A percentile compares a stretch with the other conserved stretches of the same genome.
phyloP scores from a whole-genome alignment of 495 filamentous ascomycete species.

The Saxophila tyrrhenica region DNA sequence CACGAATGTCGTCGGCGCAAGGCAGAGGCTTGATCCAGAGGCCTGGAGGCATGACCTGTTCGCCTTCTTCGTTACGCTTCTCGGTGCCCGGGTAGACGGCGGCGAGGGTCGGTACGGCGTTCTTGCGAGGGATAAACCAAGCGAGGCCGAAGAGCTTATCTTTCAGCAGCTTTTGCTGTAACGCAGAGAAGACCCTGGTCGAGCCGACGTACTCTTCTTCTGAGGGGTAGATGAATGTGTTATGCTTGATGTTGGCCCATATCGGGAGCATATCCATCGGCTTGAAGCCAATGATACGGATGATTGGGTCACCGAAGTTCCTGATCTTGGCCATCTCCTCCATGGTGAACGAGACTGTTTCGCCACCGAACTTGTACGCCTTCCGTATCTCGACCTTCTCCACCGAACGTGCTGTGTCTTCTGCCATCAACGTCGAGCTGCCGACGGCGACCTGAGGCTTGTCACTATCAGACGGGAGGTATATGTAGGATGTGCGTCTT shows the following conservation, averaged over 20 bases:
- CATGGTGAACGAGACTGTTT: constrained; percentile 71
- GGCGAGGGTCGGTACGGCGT: constrained; percentile 64
- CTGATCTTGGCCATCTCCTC: constrained; percentile 70
- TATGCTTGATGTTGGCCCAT: constrained; percentile 77
- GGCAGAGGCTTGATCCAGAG: constrained; percentile 85
- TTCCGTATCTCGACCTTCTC: constrained; percentile 78
- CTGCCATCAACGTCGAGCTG: constrained; percentile 58
- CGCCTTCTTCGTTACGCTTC: constrained; percentile 50
- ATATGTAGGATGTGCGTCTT: constrained; percentile 72
- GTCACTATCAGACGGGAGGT: constrained; percentile 57
- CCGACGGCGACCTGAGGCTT: constrained; percentile 67
- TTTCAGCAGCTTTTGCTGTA: constrained; percentile 75
- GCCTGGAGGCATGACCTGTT: constrained; percentile 65
- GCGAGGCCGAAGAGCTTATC: constrained; percentile 69
- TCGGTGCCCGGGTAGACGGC: constrained; percentile 70
- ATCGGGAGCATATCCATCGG: constrained; percentile 59
- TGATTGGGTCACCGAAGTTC: constrained; percentile 65
- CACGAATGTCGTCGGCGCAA: constrained; percentile 80
- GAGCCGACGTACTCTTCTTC: constrained; percentile 85
- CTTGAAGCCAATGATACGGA: constrained; percentile 94
- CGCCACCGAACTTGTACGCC: constrained; percentile 91
- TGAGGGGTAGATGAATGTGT: constrained; percentile 87
- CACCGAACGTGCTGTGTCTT: constrained; percentile 60
- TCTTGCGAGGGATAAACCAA: constrained; percentile 79
- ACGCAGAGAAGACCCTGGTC: constrained; percentile 79